phyloP scores from a whole-genome alignment of 2,329 filamentous ascomycete species.

The Harringtonia aguacate region DNA sequence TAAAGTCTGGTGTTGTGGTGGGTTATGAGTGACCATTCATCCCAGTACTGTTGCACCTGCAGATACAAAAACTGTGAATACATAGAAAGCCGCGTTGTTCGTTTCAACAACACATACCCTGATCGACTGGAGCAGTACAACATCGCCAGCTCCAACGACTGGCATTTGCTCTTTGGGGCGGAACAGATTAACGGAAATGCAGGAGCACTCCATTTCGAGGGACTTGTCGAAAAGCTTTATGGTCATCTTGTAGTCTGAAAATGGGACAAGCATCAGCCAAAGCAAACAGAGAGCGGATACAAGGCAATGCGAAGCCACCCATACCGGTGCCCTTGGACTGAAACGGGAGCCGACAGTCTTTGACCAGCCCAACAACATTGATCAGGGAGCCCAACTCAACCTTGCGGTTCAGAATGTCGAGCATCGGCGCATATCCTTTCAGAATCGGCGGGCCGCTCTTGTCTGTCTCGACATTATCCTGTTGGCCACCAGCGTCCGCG shows the following conservation, averaged over 20 bases:
- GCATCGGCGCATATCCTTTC: constrained; percentile 27
- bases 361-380: constrained; percentile 60
- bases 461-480: constrained; percentile 7
- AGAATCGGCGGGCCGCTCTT: constrained; percentile 18
- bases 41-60: constrained; percentile 30
- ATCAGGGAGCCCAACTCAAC: constrained; percentile 22
- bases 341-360: constrained; percentile 47
- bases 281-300: constrained; percentile 2
- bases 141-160: constrained; percentile 40
- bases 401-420: constrained; percentile 31
- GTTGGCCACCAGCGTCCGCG: too few species aligned
- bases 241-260: constrained; percentile 47
- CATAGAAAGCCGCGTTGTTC: too few species aligned
- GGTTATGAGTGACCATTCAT: constrained; percentile 31
- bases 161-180: constrained; percentile 38
- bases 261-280: constrained; percentile 4
- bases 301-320: not conserved
- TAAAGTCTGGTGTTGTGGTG: constrained; percentile 30
- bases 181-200: constrained; percentile 50
- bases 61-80: not conserved
- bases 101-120: too few species aligned
- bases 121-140: constrained; percentile 50
- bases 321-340: not conserved
- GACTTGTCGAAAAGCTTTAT: constrained; percentile 52
- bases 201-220: constrained; percentile 29